phyloP scores from a whole-genome alignment of 768 basidiomycete genomes.

The Psilocybe cyanescens region DNA sequence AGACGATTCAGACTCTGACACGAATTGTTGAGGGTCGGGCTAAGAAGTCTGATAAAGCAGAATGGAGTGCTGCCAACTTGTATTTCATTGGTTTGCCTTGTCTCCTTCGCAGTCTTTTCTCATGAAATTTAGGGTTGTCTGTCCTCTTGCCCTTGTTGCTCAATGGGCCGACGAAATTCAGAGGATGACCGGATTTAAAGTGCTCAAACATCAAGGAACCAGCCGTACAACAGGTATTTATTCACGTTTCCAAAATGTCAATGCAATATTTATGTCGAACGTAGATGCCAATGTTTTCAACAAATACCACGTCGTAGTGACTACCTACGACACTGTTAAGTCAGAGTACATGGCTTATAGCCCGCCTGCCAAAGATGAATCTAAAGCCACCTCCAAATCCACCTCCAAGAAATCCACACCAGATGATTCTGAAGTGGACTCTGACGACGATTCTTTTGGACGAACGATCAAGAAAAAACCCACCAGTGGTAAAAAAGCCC shows the following conservation, averaged over 20 bases:
- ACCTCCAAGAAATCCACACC: constrained; percentile 32
- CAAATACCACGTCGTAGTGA: constrained; percentile 75
- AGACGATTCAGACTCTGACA: constrained; percentile 90
- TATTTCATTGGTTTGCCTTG: constrained; percentile 35
- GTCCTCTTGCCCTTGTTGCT: constrained; percentile 83
- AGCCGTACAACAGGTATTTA: constrained; percentile 64
- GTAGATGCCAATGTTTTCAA: constrained; percentile 59
- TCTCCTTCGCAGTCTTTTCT: constrained; percentile 4
- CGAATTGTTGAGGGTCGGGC: constrained; percentile 86
- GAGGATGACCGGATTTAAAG: constrained; percentile 70
- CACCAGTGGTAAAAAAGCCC: constrained; percentile 42
- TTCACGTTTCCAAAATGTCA: not conserved
- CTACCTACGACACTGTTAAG: constrained; percentile 84
- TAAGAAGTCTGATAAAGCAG: constrained; percentile 66
- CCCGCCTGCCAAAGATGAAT: constrained; percentile 57
- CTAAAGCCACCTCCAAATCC: constrained; percentile 45
- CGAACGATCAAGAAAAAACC: constrained; percentile 42
- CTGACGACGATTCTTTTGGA: constrained; percentile 3
- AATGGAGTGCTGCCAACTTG: constrained; percentile 75
- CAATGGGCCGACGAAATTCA: constrained; percentile 92
- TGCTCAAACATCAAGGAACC: constrained; percentile 85
- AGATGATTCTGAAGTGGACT: constrained; percentile 30
- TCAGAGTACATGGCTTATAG: constrained; percentile 70
- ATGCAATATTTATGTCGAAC: not conserved
- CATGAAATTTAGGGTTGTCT: constrained; percentile 65